Evolutionary conservation across 2,329 filamentous ascomycete species (phyloP), one percentile per base, ranked within the genome.

Genomic region (Ceratocystis destructans): DNA sequence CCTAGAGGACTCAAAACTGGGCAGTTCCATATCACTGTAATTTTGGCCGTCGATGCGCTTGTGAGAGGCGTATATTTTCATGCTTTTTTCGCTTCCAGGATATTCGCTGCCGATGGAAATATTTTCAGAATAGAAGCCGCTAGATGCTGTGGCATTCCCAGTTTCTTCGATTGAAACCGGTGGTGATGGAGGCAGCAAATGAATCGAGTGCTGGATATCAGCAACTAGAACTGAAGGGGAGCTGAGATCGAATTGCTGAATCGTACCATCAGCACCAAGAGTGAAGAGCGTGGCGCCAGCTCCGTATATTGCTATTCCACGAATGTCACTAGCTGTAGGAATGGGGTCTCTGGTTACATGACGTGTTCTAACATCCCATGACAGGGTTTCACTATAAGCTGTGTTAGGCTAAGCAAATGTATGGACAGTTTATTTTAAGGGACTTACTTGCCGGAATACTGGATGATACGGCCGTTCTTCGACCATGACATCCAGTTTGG

Each of bases 401-500:
- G 0, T 15, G 61, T 48, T 44, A 73, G 71, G 69, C 45, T 61
- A 59, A 3, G 28, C n/a, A 57, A 7, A 44, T 8, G 41, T 20
- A 53, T 46, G 44, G 53, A 37, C 55, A n/a, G 7, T 17, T 33
- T 10, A 7, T 15, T 57, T n/a, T n/a, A n/a, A 28, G 8, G 6
- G 65, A 84, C 89, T 78, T 80, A 96, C 92, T 87, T 86, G 76
- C 96, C 90, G 4, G 89, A 88, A 75, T 86, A 92, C 76, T 99
- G 94, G 69, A 99, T 86, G 70, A 99, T 91, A 70, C 92, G 88
- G 48, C 94, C 94, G 77, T 96, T 97, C 77, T 96, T 97, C 0
- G 94, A 97, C 94, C 94, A 99, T 22, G 86, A 88, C 80, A 96
- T 92, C 94, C 94, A 99, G 74, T 96, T 96, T 46, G 89, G 87